phyloP scores from a whole-genome alignment of 2,329 filamentous ascomycete species.

The Xylaria sp. region DNA sequence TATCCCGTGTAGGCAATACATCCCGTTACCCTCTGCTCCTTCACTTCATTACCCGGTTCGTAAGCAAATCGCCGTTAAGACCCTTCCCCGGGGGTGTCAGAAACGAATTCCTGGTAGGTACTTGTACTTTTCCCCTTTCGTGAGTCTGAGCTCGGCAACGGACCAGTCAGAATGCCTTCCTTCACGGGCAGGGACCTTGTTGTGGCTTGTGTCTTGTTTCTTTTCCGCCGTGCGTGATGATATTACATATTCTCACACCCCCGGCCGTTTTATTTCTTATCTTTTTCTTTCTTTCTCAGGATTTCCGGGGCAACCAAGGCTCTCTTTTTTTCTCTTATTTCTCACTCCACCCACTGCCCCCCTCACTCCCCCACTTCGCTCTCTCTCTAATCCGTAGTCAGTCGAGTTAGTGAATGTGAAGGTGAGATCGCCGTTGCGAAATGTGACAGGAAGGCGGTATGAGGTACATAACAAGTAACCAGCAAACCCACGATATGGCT shows the following conservation, averaged over 20 bases:
- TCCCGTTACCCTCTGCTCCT: not conserved
- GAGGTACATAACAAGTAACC: not conserved
- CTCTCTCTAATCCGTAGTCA: too few species aligned
- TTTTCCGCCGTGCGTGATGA: not conserved
- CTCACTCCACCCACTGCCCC: too few species aligned
- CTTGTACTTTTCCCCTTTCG: not conserved
- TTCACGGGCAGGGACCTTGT: constrained; percentile 2
- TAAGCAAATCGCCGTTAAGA: not conserved
- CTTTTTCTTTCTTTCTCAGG: not conserved
- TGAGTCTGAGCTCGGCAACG: constrained; percentile 10
- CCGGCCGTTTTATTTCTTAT: too few species aligned
- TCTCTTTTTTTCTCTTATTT: too few species aligned
- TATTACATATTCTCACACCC: constrained; percentile 6
- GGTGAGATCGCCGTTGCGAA: not conserved
- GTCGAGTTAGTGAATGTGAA: too few species aligned
- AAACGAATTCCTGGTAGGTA: too few species aligned
- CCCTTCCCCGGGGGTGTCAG: too few species aligned
- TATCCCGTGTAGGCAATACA: not conserved
- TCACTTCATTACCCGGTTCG: not conserved
- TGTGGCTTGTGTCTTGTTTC: constrained; percentile 5
- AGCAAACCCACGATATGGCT: too few species aligned
- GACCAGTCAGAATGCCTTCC: constrained; percentile 14
- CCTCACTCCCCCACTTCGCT: too few species aligned
- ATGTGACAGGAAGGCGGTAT: not conserved
- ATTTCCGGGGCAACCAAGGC: constrained; percentile 10